phyloP scores from a whole-genome alignment of 106 monocot species.

The Platanthera zijinensis region DNA sequence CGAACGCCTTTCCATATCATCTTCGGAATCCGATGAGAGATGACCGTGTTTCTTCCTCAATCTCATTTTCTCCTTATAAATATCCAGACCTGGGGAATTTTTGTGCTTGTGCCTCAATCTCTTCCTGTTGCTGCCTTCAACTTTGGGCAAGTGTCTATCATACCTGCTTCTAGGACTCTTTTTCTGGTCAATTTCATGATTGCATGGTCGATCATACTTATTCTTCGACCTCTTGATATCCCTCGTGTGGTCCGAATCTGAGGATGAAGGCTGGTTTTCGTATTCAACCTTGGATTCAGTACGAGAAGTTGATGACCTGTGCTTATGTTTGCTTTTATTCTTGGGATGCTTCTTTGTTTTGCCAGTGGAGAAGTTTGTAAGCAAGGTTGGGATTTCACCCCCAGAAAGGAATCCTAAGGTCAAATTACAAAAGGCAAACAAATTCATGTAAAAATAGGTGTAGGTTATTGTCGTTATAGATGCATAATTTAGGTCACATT shows the following conservation, averaged over 20 bases:
- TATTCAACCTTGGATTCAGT: neutral
- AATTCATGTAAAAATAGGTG: neutral
- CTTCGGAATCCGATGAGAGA: neutral
- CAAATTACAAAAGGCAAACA: neutral
- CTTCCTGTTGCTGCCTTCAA: neutral
- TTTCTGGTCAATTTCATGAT: neutral
- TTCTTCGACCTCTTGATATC: neutral
- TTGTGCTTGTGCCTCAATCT: neutral
- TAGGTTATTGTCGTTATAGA: neutral
- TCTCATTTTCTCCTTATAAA: slow-evolving; percentile 13
- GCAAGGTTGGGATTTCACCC: slow-evolving; percentile 62
- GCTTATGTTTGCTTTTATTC: slow-evolving; percentile 46
- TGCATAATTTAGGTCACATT: neutral
- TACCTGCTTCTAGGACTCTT: neutral
- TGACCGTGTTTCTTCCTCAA: slow-evolving; percentile 15
- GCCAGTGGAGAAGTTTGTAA: slow-evolving; percentile 39
- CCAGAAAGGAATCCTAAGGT: slow-evolving; percentile 71
- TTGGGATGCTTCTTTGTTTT: slow-evolving; percentile 50
- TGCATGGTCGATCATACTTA: neutral
- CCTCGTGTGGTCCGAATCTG: too few relatives aligned
- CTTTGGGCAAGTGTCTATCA: too few relatives aligned
- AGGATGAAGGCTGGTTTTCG: neutral
- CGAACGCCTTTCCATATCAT: neutral
- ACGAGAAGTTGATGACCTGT: slow-evolving; percentile 7
- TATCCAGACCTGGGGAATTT: slow-evolving; percentile 8